Evolutionary conservation across 352 stramenopile genomes (phyloP), one percentile per base, ranked within the genome.

Genomic region (Phytopythium boreale): DNA sequence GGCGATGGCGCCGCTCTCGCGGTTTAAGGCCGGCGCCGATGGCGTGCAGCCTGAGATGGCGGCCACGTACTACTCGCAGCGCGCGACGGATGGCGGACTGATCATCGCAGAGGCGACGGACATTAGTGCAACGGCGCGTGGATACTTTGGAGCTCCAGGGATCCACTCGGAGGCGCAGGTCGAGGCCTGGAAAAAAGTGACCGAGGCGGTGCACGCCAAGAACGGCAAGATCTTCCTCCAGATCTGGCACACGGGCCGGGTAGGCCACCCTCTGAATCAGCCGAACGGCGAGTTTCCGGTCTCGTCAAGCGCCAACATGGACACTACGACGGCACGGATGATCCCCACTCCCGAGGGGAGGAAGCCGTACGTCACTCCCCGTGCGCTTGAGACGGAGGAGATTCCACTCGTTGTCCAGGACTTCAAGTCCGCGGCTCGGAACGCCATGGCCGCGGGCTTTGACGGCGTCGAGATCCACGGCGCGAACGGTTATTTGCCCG

Each of bases 401-500:
- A 88, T 96, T 56, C 64, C 79, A n/a, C 41, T 50, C 6, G 71
- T 80, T 29, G 70, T 93, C 24, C 56, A 84, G 53, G 84, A 95
- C 61, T 97, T 85, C 74, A 71, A 71, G 22, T 39, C 66, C 27
- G 80, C 68, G 0, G 86, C 87, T 0, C 59, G 72, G 44, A 79
- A 79, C 19, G 76, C 85, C 15, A 79, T 88, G 0, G 49, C 24
- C 2, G 88, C 86, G 8, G 90, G 88, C 24, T 96, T 96, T 65
- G 90, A 97, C 62, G 87, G 88, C 39, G 71, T 97, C 14, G 84
- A 96, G 60, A 63, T 97, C 26, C 90, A 97, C 71, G 61, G 39
- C 14, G 92, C 87, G 6, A 95, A 97, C 66, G 92, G 91, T 11
- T 98, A 97, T 62, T 64, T 98, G 49, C 64, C 97, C 44, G 88